A percentile compares a stretch with the other conserved stretches of the same genome.
These are phyloP conservation scores for Amaranthus hypochondriacus DNA, from an alignment of 148 eudicot genomes.

Conservation along the genomic window DNA sequence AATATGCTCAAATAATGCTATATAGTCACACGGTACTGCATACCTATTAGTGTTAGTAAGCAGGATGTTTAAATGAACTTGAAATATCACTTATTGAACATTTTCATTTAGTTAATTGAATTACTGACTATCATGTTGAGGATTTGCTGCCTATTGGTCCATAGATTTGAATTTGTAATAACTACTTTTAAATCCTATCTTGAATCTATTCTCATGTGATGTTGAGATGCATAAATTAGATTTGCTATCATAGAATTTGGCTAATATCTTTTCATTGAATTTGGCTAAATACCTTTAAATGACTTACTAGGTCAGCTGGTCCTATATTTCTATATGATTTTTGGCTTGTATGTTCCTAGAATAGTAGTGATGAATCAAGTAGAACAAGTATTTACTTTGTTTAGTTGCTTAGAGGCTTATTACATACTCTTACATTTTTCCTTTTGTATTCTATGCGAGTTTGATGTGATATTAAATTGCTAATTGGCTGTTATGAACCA, in stretches of 20 bases:
- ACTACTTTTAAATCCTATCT: neutral
- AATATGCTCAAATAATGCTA: too few relatives aligned
- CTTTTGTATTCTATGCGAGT: neutral
- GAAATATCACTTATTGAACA: too few relatives aligned
- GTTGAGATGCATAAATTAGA: neutral
- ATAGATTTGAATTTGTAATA: neutral
- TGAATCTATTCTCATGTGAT: neutral
- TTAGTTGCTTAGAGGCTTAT: neutral
- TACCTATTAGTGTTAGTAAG: too few relatives aligned
- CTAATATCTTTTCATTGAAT: neutral
- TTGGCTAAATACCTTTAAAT: too few relatives aligned
- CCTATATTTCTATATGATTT: neutral
- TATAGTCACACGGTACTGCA: too few relatives aligned
- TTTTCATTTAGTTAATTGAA: neutral
- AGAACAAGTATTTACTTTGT: constrained; percentile 1
- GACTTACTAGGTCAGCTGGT: neutral
- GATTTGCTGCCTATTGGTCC: neutral
- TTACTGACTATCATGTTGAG: neutral
- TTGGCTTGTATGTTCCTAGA: neutral
- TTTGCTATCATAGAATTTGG: neutral
- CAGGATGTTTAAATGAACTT: too few relatives aligned
- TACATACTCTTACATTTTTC: neutral
- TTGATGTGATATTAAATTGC: neutral
- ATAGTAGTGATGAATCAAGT: too few relatives aligned
- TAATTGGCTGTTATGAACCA: neutral